Evolutionary conservation across 2,329 filamentous ascomycete genomes (phyloP).

Genomic region (Scopulariopsis brevicaulis): DNA sequence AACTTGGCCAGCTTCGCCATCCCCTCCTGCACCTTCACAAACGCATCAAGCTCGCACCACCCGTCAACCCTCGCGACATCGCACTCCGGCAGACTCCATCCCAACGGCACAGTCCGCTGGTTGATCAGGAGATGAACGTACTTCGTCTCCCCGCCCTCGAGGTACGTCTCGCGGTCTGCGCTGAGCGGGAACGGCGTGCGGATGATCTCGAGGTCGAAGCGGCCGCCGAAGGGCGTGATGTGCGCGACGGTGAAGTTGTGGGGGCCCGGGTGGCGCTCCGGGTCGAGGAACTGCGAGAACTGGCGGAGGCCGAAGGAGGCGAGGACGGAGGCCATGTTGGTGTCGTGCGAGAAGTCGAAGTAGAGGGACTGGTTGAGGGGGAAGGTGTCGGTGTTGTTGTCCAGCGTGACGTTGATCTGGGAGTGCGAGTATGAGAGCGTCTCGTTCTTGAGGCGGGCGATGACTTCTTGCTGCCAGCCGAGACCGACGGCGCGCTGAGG

Average conservation of each 20-base stretch:
- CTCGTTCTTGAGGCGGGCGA: constrained; percentile 60
- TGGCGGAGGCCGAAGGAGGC: constrained; percentile 64
- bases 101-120: constrained; percentile 61
- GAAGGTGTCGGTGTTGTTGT: constrained; percentile 57
- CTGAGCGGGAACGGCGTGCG: constrained; percentile 51
- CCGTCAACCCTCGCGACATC: constrained; percentile 53
- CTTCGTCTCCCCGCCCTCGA: constrained; percentile 41
- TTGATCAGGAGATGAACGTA: constrained; percentile 69
- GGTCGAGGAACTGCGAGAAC: constrained; percentile 49
- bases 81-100: constrained; percentile 54
- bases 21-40: constrained; percentile 48
- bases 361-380: constrained; percentile 64
- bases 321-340: constrained; percentile 58
- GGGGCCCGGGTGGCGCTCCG: constrained; percentile 38
- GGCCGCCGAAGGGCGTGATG: constrained; percentile 59
- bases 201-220: constrained; percentile 66
- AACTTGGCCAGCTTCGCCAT: constrained; percentile 49
- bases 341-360: constrained; percentile 71
- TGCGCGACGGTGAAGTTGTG: constrained; percentile 57
- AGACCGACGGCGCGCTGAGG: constrained; percentile 55
- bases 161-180: constrained; percentile 41
- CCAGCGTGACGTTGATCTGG: constrained; percentile 59
- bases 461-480: constrained; percentile 61
- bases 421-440: constrained; percentile 45
- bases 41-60: constrained; percentile 64